Conservation (phyloP, 352 stramenopile species). For the Saprolegnia parasitica region DNA sequence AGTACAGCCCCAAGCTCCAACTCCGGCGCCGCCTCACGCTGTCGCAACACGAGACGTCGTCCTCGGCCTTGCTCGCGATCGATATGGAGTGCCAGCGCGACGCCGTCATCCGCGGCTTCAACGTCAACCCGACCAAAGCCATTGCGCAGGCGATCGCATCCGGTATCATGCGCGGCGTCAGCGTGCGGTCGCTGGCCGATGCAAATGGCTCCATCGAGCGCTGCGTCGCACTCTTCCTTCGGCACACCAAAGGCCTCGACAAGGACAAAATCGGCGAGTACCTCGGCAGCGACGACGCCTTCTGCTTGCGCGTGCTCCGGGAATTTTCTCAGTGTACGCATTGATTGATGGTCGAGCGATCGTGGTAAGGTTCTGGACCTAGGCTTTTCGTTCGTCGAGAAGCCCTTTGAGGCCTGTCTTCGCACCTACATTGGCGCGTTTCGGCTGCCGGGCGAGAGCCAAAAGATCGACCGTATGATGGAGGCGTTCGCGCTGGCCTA, state of each 20-base stretch:
- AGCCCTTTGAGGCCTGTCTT: constrained; percentile 86
- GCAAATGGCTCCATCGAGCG: constrained; percentile 37
- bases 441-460: constrained; percentile 95
- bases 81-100: constrained; percentile 15
- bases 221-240: constrained; percentile 88
- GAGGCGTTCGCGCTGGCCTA: constrained; percentile 91
- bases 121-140: constrained; percentile 13
- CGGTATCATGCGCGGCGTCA: constrained; percentile 7
- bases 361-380: no score
- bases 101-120: constrained; percentile 25
- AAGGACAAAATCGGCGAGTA: constrained; percentile 96
- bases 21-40: constrained; percentile 2
- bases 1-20: constrained; percentile 13
- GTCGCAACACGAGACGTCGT: neutral
- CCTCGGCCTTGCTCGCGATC: neutral
- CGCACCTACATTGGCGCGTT: constrained; percentile 93
- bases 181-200: constrained; percentile 3
- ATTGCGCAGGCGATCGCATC: constrained; percentile 1
- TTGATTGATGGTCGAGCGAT: constrained; percentile 92
- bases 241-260: constrained; percentile 87
- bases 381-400: constrained; percentile 92
- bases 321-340: constrained; percentile 90
- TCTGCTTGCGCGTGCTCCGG: constrained; percentile 90
- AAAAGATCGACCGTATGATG: constrained; percentile 98
- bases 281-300: constrained; percentile 91